Base-by-base conservation (phyloP, 1,284 basidiomycete species). In the Sporisorium scitamineum region DNA sequence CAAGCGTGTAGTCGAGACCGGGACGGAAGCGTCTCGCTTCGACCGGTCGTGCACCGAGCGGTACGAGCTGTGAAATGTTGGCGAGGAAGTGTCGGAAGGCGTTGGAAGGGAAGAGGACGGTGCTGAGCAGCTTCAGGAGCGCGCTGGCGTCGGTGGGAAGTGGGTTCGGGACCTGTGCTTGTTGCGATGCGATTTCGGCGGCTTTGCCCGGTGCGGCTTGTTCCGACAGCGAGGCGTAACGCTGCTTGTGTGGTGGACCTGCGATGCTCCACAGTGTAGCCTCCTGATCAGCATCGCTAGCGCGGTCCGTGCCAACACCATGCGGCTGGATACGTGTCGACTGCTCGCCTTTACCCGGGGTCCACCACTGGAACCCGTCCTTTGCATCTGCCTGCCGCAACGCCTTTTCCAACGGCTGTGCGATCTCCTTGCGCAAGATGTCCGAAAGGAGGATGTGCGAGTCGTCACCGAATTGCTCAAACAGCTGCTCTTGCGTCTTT, bases 1-100 rank as follows among this genome's bases (percentile, higher is more conserved):
- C 96, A 1, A 99, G 89, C 20, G 95, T 97, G 86, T 98, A 98
- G 86, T 98, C 95, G 76, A 98, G 87, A 0, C 95, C 96, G 0
- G 94, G 94, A 62, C 95, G 88, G 87, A 98, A 97, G 50, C 96
- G 88, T 72, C 96, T 89, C 56, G 93, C 93, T 86, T 94, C 91
- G 31, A 82, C 66, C 3, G 81, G 80, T 9, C 90, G 87, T 85
- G 92, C 90, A 14, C 90, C 89, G 75, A 93, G 86, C 16, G 94
- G 93, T 55, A 95, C 88, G 73, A 97, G 86, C 44, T 89, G 89
- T 48, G 92, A 92, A 50, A 97, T 90, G 65, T 91, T 89, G n/a
- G 91, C 89, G 41, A 98, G 87, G 92, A 95, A 96, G 31, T 93
- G 90, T 53, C 94, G 90, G 89, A 97, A 98, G 18, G 94, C 92